Base-by-base conservation (phyloP, 352 stramenopile species). In the Ochromonadaceae sp. region DNA sequence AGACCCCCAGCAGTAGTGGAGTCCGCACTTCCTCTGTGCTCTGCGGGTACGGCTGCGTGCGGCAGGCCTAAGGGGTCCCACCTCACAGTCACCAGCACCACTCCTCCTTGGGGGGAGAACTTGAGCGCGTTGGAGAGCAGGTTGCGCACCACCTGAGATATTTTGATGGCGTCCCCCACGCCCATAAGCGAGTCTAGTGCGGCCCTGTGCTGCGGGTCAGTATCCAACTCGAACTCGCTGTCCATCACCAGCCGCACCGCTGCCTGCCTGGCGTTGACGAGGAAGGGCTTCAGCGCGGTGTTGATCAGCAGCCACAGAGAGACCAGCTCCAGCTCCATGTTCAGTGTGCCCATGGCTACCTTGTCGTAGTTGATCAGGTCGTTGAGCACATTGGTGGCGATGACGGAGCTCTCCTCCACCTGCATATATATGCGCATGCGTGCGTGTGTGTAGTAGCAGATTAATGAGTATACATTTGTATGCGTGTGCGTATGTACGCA, bases 61-160 rank as follows among this genome's bases (percentile, higher is more conserved):
- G n/a, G n/a, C n/a, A n/a, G n/a, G n/a, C n/a, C n/a, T n/a, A n/a
- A n/a, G n/a, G n/a, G n/a, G n/a, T n/a, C n/a, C 38, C 42, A 66
- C 39, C 25, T 58, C 12, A 65, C 43, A 15, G 59, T 68, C 0
- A 73, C 48, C 36, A 41, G 38, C n/a, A 76, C 65, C 25, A 42
- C 48, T 26, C 58, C 55, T 26, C 69, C 39, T 30, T 69, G 49
- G 2, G 58, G 36, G 15, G 72, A 72, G 40, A 80, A 80, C 50
- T 80, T 80, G 40, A 80, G 40, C 15, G 72, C 72, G 44, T 81
- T 81, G 2, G 75, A 81, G 26, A 81, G 26, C 5, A 81, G 34
- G 65, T 81, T 81, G 26, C 72, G 66, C 35, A 78, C 28, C 7
- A 77, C 67, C 67, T 81, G 75, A 9, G 44, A 28, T 0, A 81